A percentile compares a stretch with the other conserved stretches of the same genome.
Conservation (phyloP, 371 early-diverging fungal species). For the Phascolomyces articulosus region DNA sequence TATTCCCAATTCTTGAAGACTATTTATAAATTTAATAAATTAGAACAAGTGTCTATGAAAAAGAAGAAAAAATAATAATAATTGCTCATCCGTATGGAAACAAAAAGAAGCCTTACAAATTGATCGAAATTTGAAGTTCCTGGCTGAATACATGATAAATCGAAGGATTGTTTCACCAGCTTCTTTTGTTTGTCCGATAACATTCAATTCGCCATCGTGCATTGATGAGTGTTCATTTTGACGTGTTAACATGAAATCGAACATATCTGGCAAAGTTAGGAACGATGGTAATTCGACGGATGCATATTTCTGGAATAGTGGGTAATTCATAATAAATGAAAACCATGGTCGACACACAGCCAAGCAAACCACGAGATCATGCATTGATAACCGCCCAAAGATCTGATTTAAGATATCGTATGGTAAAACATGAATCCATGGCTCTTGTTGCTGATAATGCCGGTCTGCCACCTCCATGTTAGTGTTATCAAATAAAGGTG, state of each 20-base stretch:
- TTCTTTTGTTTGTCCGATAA: neutral
- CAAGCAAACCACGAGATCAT: neutral
- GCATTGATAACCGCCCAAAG: neutral
- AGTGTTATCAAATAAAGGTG: too few relatives aligned
- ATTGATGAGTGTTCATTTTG: neutral
- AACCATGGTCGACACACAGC: neutral
- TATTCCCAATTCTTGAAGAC: neutral
- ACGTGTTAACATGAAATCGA: neutral
- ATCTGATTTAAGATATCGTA: conserved; percentile 1
- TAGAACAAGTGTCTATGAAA: neutral
- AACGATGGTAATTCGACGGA: neutral
- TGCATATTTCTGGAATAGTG: neutral
- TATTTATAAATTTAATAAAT: neutral
- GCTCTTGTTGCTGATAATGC: neutral
- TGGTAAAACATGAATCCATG: neutral
- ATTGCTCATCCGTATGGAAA: too few relatives aligned
- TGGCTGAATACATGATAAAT: conserved; percentile 1
- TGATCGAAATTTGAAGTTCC: neutral
- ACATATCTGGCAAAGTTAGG: neutral
- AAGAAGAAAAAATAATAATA: too few relatives aligned
- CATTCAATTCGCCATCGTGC: neutral
- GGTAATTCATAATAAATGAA: neutral
- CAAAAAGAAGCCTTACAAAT: neutral
- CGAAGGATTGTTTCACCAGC: neutral
- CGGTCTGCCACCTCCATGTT: too few relatives aligned